Evolutionary conservation across 306 rosid species (phyloP), one percentile per base, ranked within the genome.

Genomic region (Vigna nakashimae): DNA sequence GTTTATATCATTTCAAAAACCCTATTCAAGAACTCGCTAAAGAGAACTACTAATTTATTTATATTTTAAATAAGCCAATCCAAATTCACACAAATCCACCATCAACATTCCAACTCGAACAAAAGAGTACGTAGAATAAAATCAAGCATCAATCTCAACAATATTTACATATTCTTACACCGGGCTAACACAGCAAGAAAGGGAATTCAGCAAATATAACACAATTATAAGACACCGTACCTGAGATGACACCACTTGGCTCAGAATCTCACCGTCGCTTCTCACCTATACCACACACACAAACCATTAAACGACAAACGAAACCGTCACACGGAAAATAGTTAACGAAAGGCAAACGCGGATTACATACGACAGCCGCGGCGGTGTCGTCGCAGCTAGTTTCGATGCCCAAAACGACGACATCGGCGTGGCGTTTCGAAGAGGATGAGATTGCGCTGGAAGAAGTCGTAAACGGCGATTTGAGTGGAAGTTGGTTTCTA

Each of bases 371-470:
- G 48, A 95, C 87, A 15, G 98, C 98, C 7, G 96, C 98, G 0
- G 97, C 98, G 4, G 98, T 95, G 83, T 95, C 98, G 80, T 95
- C 98, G 76, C 98, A 92, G 89, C 98, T 92, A 62, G 98, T 95
- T 81, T 95, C 98, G 40, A 95, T 92, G 66, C 98, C 98, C 45
- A 95, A 84, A 81, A 95, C 89, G 74, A 91, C 74, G 4, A 92
- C 74, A 50, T 85, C 84, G 1, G 52, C 85, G 17, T 76, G 72
- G 40, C 85, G 80, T 46, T 53, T 74, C 5, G 83, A 45, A 18
- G 79, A 79, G 17, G 81, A 3, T 12, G 62, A 0, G 28, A 34
- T 70, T 68, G 80, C 30, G 17, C 74, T 10, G 57, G 30, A 71
- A 17, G 79, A 50, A 6, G 36, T 11, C 71, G 75, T 75, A 18